Conservation (phyloP, 345 rosid species). For the Salix viminalis region DNA sequence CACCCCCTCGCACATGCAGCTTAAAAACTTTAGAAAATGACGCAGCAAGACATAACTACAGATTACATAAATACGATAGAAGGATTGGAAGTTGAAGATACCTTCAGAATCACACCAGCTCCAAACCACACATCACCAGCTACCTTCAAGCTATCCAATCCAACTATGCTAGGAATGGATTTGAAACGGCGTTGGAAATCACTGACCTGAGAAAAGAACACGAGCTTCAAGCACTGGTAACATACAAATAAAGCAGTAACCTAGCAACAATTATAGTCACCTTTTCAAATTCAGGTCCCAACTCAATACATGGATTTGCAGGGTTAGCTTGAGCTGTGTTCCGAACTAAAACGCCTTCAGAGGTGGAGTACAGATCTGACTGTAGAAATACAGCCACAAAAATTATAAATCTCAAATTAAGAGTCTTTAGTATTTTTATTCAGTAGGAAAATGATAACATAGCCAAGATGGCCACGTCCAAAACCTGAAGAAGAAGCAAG, state of each 20-base stretch:
- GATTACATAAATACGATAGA: neutral
- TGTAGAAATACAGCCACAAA: conserved; percentile 31
- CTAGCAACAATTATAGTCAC: conserved; percentile 19
- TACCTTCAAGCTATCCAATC: conserved; percentile 53
- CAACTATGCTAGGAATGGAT: conserved; percentile 52
- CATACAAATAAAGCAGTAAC: neutral
- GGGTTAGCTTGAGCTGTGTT: conserved; percentile 40
- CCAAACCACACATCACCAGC: conserved; percentile 69
- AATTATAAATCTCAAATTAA: neutral
- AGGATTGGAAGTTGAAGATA: conserved; percentile 10
- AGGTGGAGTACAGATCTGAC: conserved; percentile 48
- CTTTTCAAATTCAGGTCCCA: conserved; percentile 59
- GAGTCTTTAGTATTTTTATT: conserved; percentile 1
- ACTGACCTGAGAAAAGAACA: conserved; percentile 28
- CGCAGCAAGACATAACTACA: too few relatives aligned
- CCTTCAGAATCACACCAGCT: conserved; percentile 50
- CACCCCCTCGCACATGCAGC: too few relatives aligned
- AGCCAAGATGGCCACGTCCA: neutral
- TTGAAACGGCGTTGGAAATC: conserved; percentile 47
- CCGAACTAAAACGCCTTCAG: conserved; percentile 36
- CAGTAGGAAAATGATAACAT: conserved; percentile 2
- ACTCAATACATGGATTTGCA: conserved; percentile 36
- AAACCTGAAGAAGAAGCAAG: conserved; percentile 54
- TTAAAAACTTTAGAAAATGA: too few relatives aligned
- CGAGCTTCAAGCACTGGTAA: neutral